Conservation (phyloP, 352 stramenopile genomes). For the Pythium grandisporangium region DNA sequence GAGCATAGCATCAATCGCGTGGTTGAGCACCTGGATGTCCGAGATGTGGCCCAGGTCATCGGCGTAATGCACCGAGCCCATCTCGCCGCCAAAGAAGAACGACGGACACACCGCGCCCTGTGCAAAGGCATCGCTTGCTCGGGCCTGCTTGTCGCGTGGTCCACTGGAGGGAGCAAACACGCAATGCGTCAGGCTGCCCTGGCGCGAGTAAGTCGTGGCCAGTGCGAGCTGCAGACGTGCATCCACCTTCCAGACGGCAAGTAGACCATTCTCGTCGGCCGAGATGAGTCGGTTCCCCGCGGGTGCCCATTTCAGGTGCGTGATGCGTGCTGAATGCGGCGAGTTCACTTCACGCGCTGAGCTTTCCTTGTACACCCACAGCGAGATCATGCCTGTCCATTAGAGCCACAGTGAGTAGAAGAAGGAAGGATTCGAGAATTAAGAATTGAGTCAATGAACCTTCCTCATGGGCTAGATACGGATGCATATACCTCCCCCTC, state of each 20-base stretch:
- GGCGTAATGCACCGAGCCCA: conserved; percentile 84
- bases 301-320: conserved; percentile 81
- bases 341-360: conserved; percentile 70
- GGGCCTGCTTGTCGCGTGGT: conserved; percentile 4
- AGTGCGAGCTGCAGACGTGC: conserved; percentile 63
- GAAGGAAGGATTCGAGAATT: no score
- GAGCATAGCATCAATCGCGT: conserved; percentile 86
- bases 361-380: conserved; percentile 77
- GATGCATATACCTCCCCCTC: no score
- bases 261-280: conserved; percentile 78
- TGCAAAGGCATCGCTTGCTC: conserved; percentile 20
- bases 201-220: conserved; percentile 77
- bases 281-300: conserved; percentile 84
- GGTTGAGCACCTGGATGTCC: conserved; percentile 80
- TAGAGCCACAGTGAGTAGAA: no score
- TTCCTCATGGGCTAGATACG: conserved; percentile 1
- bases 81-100: conserved; percentile 93
- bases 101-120: conserved; percentile 47
- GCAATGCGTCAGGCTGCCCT: conserved; percentile 82
- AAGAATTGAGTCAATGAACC: no score
- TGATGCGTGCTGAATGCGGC: conserved; percentile 68
- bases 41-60: conserved; percentile 91
- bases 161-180: conserved; percentile 63
- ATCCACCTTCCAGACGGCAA: conserved; percentile 85
- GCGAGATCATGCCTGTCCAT: conserved; percentile 56